Evolutionary conservation across 306 rosid genomes (phyloP).

Genomic region (Dryas alaskensis): DNA sequence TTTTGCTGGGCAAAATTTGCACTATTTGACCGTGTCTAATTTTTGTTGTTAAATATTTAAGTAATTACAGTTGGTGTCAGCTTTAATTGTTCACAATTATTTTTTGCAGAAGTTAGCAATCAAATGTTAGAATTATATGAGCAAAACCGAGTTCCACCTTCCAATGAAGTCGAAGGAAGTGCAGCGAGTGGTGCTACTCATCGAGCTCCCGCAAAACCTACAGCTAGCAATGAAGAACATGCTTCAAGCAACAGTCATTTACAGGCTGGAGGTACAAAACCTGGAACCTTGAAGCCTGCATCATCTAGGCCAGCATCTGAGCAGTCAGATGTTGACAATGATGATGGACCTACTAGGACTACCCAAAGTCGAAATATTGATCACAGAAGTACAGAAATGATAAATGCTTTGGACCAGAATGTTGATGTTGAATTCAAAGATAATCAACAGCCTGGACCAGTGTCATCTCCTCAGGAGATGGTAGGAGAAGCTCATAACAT

Average conservation of each 20-base stretch:
- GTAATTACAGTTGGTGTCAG: slow-evolving; percentile 4
- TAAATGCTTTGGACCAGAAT: slow-evolving; percentile 37
- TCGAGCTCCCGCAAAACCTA: slow-evolving; percentile 41
- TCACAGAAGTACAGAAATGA: slow-evolving; percentile 56
- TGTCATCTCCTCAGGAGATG: slow-evolving; percentile 36
- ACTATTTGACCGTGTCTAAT: not conserved
- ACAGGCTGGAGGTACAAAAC: slow-evolving; percentile 53
- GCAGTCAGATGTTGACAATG: slow-evolving; percentile 47
- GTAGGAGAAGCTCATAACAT: slow-evolving; percentile 40
- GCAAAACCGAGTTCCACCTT: slow-evolving; percentile 72
- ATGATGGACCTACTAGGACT: slow-evolving; percentile 42
- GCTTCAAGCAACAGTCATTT: slow-evolving; percentile 47
- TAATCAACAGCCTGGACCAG: slow-evolving; percentile 31
- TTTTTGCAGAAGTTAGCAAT: slow-evolving; percentile 92
- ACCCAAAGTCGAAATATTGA: slow-evolving; percentile 55
- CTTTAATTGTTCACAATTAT: slow-evolving; percentile 26
- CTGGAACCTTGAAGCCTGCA: slow-evolving; percentile 49
- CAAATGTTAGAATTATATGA: slow-evolving; percentile 98
- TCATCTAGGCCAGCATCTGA: slow-evolving; percentile 53
- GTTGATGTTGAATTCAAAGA: slow-evolving; percentile 56
- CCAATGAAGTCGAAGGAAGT: slow-evolving; percentile 73
- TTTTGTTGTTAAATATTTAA: not conserved
- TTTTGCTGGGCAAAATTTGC: not conserved
- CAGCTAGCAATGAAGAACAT: slow-evolving; percentile 61
- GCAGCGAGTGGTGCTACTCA: slow-evolving; percentile 49